Evolutionary conservation across 805 yeast species (phyloP).

Genomic region (Ogataea populi-albae): DNA sequence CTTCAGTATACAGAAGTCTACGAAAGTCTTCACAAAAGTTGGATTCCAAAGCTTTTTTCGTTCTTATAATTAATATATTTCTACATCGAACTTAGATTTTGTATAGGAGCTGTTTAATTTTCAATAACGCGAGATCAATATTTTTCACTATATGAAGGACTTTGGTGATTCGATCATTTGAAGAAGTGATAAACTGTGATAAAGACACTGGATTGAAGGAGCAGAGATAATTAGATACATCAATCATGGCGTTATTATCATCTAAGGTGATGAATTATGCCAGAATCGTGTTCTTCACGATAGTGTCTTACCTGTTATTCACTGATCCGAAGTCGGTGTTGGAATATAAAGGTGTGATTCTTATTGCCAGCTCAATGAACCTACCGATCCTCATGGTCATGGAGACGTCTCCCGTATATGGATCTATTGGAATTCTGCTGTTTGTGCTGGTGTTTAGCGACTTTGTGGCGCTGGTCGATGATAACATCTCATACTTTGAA

Average conservation of each 20-base stretch:
- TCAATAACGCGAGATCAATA: no score
- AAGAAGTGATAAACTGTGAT: no score
- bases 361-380: conserved; percentile 31
- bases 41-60: conserved; percentile 27
- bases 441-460: conserved; percentile 48
- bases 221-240: no score
- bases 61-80: conserved; percentile 10
- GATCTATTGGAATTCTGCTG: conserved; percentile 47
- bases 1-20: conserved; percentile 34
- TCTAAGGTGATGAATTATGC: conserved; percentile 23
- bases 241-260: conserved; percentile 32
- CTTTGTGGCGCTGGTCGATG: conserved; percentile 53
- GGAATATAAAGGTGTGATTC: conserved; percentile 29
- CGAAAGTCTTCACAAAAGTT: conserved; percentile 31
- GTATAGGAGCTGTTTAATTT: no score
- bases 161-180: no score
- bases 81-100: no score
- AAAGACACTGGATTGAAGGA: no score
- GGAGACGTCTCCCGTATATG: conserved; percentile 37
- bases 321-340: conserved; percentile 25
- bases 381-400: conserved; percentile 32
- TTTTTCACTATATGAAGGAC: no score
- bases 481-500: conserved; percentile 49
- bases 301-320: conserved; percentile 23
- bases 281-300: conserved; percentile 19